These are phyloP conservation scores for Lobosporangium transversale DNA, from an alignment of 192 early-diverging fungal species.

Conservation along the genomic window DNA sequence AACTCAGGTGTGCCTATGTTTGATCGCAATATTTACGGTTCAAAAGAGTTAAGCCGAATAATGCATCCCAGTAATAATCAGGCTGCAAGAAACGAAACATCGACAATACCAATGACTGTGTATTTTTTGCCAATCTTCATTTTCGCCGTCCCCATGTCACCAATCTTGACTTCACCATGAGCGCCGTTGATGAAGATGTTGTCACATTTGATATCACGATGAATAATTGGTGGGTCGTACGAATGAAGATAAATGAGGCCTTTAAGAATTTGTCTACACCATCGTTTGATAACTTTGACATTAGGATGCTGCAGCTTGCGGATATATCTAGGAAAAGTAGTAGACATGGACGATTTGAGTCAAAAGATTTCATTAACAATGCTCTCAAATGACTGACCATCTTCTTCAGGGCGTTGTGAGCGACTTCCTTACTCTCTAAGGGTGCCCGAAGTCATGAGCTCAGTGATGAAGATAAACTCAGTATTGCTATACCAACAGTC, in stretches of 20 bases:
- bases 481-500: constrained; percentile 77
- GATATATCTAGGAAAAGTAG: constrained; percentile 63
- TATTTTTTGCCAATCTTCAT: constrained; percentile 89
- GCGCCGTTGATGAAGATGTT: constrained; percentile 90
- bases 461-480: constrained; percentile 85
- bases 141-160: constrained; percentile 87
- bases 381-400: background rate
- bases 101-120: constrained; percentile 75
- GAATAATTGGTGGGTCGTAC: constrained; percentile 82
- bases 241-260: constrained; percentile 82
- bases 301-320: constrained; percentile 76
- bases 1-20: constrained; percentile 74
- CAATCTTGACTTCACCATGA: constrained; percentile 86
- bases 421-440: constrained; percentile 68
- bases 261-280: constrained; percentile 82
- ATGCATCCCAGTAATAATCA: too few relatives aligned
- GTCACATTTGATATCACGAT: constrained; percentile 86
- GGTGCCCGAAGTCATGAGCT: constrained; percentile 87
- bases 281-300: constrained; percentile 79
- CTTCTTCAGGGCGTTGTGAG: background rate
- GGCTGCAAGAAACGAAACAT: background rate
- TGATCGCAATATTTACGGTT: background rate
- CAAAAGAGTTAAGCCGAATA: constrained; percentile 1
- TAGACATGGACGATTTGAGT: background rate
- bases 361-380: background rate